These are phyloP conservation scores for Sinapis alba DNA, from an alignment of 441 rosid genomes.

Conservation along the genomic window DNA sequence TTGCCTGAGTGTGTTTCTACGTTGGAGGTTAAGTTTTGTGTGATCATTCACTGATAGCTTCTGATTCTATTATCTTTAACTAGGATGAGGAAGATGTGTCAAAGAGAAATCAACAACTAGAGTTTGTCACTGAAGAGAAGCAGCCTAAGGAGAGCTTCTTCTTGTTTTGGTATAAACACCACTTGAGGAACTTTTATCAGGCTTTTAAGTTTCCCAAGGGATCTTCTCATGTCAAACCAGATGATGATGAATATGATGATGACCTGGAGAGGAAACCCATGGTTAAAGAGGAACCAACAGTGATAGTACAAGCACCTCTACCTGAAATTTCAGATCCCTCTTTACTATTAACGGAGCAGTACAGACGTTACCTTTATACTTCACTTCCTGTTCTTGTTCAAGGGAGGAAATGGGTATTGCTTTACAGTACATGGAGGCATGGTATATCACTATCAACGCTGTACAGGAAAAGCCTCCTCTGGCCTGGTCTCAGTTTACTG, in stretches of 20 bases:
- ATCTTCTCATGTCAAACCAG: conserved; percentile 43
- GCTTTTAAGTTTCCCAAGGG: conserved; percentile 57
- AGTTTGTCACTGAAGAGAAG: conserved; percentile 52
- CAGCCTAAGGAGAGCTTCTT: conserved; percentile 49
- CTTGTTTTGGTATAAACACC: conserved; percentile 74
- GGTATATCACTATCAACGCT: conserved; percentile 91
- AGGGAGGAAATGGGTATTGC: conserved; percentile 92
- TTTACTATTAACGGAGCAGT: conserved; percentile 71
- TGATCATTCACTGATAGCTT: conserved; percentile 7
- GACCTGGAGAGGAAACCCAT: conserved; percentile 61
- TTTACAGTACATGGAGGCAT: conserved; percentile 98
- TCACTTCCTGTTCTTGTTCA: conserved; percentile 88
- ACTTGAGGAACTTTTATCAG: conserved; percentile 61
- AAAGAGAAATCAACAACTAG: conserved; percentile 54
- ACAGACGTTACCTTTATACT: conserved; percentile 60
- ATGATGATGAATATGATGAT: conserved; percentile 44
- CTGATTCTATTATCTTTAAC: not conserved
- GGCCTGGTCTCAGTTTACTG: conserved; percentile 94
- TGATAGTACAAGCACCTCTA: conserved; percentile 26
- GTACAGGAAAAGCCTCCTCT: conserved; percentile 90
- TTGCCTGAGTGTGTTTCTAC: not conserved
- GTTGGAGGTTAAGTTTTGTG: not conserved
- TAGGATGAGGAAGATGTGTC: conserved; percentile 60
- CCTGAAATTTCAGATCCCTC: conserved; percentile 83
- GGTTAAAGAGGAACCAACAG: conserved; percentile 44